phyloP scores from a whole-genome alignment of 257 asterid genomes.

The Solanum pennellii region DNA sequence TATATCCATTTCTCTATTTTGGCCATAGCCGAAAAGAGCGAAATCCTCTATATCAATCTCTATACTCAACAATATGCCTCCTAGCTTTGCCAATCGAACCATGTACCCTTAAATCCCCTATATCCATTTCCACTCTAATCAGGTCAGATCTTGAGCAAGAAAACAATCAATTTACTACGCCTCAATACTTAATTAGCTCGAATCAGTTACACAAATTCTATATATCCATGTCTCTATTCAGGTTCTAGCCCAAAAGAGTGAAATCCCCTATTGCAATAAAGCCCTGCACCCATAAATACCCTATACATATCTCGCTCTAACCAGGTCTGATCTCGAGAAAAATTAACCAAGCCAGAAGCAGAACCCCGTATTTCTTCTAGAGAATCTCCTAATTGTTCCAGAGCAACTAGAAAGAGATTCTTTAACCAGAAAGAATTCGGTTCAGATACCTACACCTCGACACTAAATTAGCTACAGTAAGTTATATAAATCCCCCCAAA shows the following conservation, averaged over 20 bases:
- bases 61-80: neutral
- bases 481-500: neutral
- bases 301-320: neutral
- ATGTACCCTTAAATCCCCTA: neutral
- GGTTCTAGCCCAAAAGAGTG: neutral
- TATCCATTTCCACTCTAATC: neutral
- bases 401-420: too few relatives aligned
- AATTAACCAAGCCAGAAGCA: neutral
- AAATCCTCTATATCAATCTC: neutral
- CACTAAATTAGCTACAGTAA: neutral
- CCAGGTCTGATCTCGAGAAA: neutral
- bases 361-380: too few relatives aligned
- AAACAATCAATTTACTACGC: neutral
- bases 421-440: too few relatives aligned
- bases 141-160: neutral
- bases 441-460: neutral
- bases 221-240: neutral
- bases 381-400: too few relatives aligned
- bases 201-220: neutral
- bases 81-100: neutral
- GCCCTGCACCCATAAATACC: neutral
- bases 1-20: neutral
- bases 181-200: neutral
- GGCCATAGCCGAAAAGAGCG: neutral
- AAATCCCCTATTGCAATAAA: neutral